Conservation (phyloP, 2,329 filamentous ascomycete species). For the Aspergillus hortae region DNA sequence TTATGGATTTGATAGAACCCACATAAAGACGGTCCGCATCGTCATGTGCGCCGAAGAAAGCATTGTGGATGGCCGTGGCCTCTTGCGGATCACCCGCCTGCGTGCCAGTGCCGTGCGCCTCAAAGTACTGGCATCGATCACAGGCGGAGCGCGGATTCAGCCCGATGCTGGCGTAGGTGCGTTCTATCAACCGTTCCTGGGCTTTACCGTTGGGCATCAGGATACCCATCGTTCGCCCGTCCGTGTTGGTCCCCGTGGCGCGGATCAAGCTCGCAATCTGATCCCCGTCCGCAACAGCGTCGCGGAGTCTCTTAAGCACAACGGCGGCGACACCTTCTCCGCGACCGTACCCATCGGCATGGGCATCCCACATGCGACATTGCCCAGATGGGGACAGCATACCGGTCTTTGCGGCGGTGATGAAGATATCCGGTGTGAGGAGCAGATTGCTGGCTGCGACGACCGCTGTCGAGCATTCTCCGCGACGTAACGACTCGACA, state of each 20-base stretch:
- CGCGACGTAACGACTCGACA: too few species aligned
- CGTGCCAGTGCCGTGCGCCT: constrained; percentile 45
- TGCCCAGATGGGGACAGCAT: background rate
- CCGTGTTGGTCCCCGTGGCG: constrained; percentile 53
- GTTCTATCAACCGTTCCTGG: constrained; percentile 40
- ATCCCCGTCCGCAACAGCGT: constrained; percentile 3
- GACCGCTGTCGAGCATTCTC: too few species aligned
- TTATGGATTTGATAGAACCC: constrained; percentile 18
- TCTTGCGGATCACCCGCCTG: constrained; percentile 29
- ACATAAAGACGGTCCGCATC: constrained; percentile 3
- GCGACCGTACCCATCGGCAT: constrained; percentile 4
- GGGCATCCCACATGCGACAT: background rate
- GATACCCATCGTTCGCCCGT: constrained; percentile 58
- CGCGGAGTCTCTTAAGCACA: constrained; percentile 2
- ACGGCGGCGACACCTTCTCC: constrained; percentile 4
- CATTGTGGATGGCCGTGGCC: constrained; percentile 18
- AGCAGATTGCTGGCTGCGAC: too few species aligned
- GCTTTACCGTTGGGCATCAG: constrained; percentile 51
- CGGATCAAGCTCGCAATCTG: constrained; percentile 33
- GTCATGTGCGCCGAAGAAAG: constrained; percentile 13
- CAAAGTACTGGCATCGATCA: constrained; percentile 40
- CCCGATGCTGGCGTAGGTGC: constrained; percentile 33
- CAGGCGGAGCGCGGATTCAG: constrained; percentile 21
- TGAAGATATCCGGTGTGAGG: too few species aligned
- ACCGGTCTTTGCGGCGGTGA: too few species aligned